These are phyloP conservation scores for Phytophthora nicotianae DNA, from an alignment of 352 stramenopile species.

Conservation along the genomic window DNA sequence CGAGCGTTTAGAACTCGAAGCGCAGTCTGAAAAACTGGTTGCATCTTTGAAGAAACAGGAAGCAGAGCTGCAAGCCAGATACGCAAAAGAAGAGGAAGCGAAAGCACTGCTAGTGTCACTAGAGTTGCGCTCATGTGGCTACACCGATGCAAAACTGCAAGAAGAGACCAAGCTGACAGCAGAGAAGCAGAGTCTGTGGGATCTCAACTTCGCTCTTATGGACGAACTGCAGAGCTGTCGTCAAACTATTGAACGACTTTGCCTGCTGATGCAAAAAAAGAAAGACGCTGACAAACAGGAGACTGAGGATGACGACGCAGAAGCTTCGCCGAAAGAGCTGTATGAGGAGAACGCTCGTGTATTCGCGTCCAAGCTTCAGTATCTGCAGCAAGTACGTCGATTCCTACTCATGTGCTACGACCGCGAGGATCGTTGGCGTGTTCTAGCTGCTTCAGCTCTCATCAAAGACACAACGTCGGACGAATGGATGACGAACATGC, in stretches of 20 bases:
- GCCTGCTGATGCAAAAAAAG: conserved; percentile 36
- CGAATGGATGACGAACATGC: conserved; percentile 72
- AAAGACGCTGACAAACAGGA: background rate
- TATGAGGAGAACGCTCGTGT: conserved; percentile 44
- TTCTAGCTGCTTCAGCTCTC: conserved; percentile 46
- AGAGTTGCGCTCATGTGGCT: conserved; percentile 52
- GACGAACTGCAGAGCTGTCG: conserved; percentile 47
- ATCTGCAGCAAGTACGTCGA: conserved; percentile 50
- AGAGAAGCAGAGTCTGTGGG: conserved; percentile 73
- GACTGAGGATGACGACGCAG: conserved; percentile 8
- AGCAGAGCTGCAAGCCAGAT: conserved; percentile 26
- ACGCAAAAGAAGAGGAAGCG: conserved; percentile 43
- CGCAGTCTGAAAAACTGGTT: conserved; percentile 31
- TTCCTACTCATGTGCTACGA: conserved; percentile 73
- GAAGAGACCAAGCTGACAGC: conserved; percentile 61
- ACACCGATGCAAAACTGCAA: conserved; percentile 48
- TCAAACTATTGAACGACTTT: conserved; percentile 51
- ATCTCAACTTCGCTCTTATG: conserved; percentile 46
- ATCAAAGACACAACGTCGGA: conserved; percentile 67
- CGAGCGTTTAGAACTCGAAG: conserved; percentile 47
- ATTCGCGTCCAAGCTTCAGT: conserved; percentile 59
- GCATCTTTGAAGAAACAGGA: conserved; percentile 31
- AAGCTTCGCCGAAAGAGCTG: conserved; percentile 22
- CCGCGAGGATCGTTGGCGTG: conserved; percentile 66
- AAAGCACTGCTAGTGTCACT: conserved; percentile 51